Base-by-base conservation (phyloP, 257 asterid species). In the Penstemon eatonii region DNA sequence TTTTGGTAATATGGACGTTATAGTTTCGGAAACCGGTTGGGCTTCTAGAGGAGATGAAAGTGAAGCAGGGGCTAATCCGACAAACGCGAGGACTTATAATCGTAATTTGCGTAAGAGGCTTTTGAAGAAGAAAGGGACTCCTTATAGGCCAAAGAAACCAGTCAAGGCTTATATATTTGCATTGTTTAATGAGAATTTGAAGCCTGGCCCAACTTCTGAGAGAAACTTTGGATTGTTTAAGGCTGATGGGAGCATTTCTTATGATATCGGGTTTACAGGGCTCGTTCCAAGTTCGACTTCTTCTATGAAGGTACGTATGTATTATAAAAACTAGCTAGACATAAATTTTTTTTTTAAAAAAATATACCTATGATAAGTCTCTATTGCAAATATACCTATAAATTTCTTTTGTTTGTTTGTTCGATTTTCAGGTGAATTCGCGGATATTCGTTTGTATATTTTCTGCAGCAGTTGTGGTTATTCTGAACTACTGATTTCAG, bases 21-120 rank as follows among this genome's bases (percentile, higher is more conserved):
- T 91, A n/a, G 96, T 89, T 57, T 88, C 97, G 0, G 97, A 91
- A 57, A 91, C 96, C 0, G 97, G 96, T 2, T 91, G 97, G 97
- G 96, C 92, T 33, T 91, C 97, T 0, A 70, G 59, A 4, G 97
- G 97, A 8, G 97, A 88, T 65, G 82, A 62, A 6, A 75, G 55
- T 3, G 97, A 88, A 75, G 82, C 86, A 0, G 96, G 95, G 1
- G 96, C 97, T 0, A 80, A 63, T 0, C 5, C 66, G 65, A 77
- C 75, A 53, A 91, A 88, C 36, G 97, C 97, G 8, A 77, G 66
- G 77, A 83, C 83, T 5, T 91, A 88, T 38, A 86, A 91, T 40
- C 18, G 40, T 0, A 88, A 91, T 54, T 55, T 91, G 47, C 66
- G 78, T 0, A 91, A 85, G 75, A 73, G 56, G 77, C 80, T 91